Evolutionary conservation across 768 basidiomycete species (phyloP).

Genomic region (Sarcodon aspratus): DNA sequence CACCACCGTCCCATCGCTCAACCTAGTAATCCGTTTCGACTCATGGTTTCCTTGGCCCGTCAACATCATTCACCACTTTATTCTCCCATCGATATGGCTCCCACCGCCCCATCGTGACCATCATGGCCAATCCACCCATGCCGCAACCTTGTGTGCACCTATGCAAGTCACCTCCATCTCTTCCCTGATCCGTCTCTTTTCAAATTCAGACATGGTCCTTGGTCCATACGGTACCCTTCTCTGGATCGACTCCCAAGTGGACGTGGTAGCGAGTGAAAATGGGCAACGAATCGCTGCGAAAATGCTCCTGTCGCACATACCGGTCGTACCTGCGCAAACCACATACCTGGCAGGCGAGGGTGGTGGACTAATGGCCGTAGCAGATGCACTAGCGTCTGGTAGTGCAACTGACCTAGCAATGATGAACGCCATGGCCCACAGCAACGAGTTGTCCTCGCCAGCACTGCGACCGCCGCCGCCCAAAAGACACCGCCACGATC

Average conservation of each 20-base stretch:
- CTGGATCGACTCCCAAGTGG: constrained; percentile 57
- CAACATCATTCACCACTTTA: no score
- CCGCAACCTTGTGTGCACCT: no score
- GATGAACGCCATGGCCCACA: background rate
- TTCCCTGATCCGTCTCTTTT: no score
- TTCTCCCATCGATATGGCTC: no score
- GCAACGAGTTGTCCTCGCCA: constrained; percentile 2
- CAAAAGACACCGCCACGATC: no score
- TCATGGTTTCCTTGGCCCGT: constrained; percentile 57
- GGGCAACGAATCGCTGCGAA: constrained; percentile 54
- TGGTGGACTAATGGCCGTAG: background rate
- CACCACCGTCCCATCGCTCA: constrained; percentile 23
- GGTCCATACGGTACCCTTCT: no score
- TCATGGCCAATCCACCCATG: no score
- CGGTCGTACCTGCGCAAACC: background rate
- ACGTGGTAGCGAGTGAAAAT: constrained; percentile 27
- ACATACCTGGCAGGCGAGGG: background rate
- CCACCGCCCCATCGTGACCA: no score
- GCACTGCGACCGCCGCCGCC: no score
- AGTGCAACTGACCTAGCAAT: background rate
- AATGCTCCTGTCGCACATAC: constrained; percentile 11
- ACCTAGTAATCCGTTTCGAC: constrained; percentile 47
- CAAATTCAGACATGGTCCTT: no score
- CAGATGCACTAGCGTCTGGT: background rate
- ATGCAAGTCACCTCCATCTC: no score